These are phyloP conservation scores for Beauveria pseudobassiana DNA, from an alignment of 2,329 filamentous ascomycete species.

Conservation along the genomic window DNA sequence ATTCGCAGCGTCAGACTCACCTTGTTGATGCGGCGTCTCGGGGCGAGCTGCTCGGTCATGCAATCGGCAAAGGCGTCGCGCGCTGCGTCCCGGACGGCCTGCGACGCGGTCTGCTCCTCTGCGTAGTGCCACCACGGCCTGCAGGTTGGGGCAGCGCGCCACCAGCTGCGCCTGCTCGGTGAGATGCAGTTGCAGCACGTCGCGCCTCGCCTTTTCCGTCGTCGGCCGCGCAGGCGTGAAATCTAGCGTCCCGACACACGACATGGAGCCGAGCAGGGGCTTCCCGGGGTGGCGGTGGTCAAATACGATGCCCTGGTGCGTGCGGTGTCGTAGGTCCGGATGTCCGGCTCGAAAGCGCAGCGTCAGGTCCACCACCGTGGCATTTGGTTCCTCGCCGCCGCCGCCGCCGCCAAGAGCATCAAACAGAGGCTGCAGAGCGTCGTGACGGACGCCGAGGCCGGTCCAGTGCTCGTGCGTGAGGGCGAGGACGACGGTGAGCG, in stretches of 20 bases:
- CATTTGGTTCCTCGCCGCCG: not conserved
- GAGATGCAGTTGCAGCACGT: slow-evolving; percentile 1
- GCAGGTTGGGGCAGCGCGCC: not conserved
- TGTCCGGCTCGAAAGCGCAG: not conserved
- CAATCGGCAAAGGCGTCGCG: not conserved
- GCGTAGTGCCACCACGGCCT: not conserved
- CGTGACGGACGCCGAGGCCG: not conserved
- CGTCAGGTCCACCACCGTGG: not conserved
- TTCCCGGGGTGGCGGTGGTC: not conserved
- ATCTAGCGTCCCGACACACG: not conserved
- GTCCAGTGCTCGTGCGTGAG: not conserved
- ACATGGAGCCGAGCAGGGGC: not conserved
- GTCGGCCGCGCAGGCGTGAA: not conserved
- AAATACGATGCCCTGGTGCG: not conserved
- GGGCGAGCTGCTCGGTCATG: not conserved
- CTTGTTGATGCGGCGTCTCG: not conserved
- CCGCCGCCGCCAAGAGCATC: not conserved
- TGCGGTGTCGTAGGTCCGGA: not conserved
- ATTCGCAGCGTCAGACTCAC: not conserved
- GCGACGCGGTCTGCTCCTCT: not conserved
- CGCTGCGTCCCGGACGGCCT: not conserved
- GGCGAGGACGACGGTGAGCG: not conserved
- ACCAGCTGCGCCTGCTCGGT: not conserved
- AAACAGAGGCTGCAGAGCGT: not conserved
- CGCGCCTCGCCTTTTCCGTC: not conserved